Percentiles rank a stretch among this genome's conserved stretches.
Conservation (phyloP, 306 rosid genomes). For the Clitoria ternatea region DNA sequence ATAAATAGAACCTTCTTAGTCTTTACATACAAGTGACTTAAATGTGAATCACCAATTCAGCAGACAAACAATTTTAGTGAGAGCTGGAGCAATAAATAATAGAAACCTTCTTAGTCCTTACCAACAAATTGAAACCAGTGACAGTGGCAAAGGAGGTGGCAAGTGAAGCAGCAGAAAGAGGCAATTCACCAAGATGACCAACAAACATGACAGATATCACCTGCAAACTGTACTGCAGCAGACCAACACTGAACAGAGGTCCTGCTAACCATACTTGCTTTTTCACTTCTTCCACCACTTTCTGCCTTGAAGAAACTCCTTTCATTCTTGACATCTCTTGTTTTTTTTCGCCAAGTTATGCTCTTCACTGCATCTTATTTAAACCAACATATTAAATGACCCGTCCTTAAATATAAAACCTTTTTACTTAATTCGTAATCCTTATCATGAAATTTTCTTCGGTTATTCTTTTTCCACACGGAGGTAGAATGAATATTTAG, state of each 20-base stretch:
- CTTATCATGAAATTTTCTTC: too few species aligned
- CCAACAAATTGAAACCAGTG: slow-evolving; percentile 65
- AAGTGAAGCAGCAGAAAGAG: slow-evolving; percentile 60
- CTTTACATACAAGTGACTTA: too few species aligned
- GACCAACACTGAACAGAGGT: slow-evolving; percentile 15
- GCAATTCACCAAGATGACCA: slow-evolving; percentile 58
- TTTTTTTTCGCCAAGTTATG: not conserved
- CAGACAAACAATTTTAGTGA: not conserved
- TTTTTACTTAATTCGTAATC: too few species aligned
- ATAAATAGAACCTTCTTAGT: too few species aligned
- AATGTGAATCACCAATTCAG: too few species aligned
- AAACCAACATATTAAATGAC: too few species aligned
- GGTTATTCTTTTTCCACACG: too few species aligned
- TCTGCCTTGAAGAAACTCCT: not conserved
- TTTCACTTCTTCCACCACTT: slow-evolving; percentile 20
- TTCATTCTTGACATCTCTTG: not conserved
- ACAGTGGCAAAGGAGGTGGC: slow-evolving; percentile 57
- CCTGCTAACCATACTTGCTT: slow-evolving; percentile 25
- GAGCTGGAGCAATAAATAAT: not conserved
- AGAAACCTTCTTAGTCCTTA: slow-evolving; percentile 27
- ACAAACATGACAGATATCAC: slow-evolving; percentile 56
- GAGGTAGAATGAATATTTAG: too few species aligned
- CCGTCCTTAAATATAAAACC: too few species aligned
- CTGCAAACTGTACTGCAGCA: slow-evolving; percentile 30
- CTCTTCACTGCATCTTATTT: not conserved